Base-by-base conservation (phyloP, 2,329 filamentous ascomycete species). In the Magnaporthiopsis rhizophila region DNA sequence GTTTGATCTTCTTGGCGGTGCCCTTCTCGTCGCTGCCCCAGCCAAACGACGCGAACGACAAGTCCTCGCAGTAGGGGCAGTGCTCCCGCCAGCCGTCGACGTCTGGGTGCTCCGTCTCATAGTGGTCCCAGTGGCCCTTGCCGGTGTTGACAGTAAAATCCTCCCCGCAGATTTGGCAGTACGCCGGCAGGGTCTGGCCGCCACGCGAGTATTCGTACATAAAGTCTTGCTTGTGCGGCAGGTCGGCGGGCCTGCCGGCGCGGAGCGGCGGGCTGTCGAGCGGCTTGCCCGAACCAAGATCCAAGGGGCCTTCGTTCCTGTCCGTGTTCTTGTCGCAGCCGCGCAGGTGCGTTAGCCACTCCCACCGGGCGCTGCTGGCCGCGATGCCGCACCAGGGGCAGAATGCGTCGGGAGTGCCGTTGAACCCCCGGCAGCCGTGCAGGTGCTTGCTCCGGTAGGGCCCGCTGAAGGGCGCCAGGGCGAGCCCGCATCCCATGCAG, bases 381-480 rank as follows among this genome's bases (percentile, higher is more conserved):
- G 65, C 65, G 57, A 66, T 30, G 32, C 67, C 67, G 53, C 67
- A 68, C 67, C 67, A 68, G 13, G 67, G 65, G 63, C 67, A 68
- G 62, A 62, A 67, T 50, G 56, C 62, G 18, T 60, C 60, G 9
- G 58, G 18, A 1, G 15, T 45, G 3, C 36, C 50, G 30, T 53
- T 38, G n/a, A 50, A 45, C 9, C 65, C 38, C 65, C 66, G 65
- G 65, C 67, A 68, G 65, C 62, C 53, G 4, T 63, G 59, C 2
- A 62, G 30, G 59, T 68, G 67, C 38, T 56, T 62, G 60, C 38
- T 32, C 53, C 36, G 61, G 53, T 68, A 68, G 13, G 38, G 34
- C 11, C 26, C 13, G 21, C 64, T 45, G 65, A 66, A 62, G 38
- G 18, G 21, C 15, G 62, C 65, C 26, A 57, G 62, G 13, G 45